Percentiles rank a stretch among this genome's conserved stretches.
These are phyloP conservation scores for Fusarium sp. DNA, from an alignment of 2,329 filamentous ascomycete genomes.

Conservation along the genomic window DNA sequence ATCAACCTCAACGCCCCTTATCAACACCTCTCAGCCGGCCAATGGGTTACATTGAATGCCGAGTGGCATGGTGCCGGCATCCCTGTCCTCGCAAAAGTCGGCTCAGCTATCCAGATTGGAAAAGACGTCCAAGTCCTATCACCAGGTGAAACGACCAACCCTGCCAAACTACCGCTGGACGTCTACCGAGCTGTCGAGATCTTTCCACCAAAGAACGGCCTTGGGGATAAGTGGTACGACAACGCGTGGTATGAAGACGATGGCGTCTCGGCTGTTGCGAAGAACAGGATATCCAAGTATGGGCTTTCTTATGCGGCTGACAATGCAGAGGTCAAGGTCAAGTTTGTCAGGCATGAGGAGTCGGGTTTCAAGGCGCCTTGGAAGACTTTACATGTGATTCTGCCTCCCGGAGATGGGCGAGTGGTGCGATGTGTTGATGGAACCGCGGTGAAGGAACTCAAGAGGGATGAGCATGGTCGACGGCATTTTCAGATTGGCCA, in stretches of 20 bases:
- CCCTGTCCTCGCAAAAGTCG: conserved; percentile 53
- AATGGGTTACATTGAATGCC: conserved; percentile 54
- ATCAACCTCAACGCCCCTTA: conserved; percentile 72
- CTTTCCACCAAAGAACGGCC: conserved; percentile 49
- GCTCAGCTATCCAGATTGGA: conserved; percentile 54
- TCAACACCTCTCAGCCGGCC: conserved; percentile 62
- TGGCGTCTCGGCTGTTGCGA: conserved; percentile 47
- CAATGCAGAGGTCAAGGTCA: conserved; percentile 38
- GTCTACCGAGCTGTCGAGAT: conserved; percentile 58
- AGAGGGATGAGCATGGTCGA: not conserved
- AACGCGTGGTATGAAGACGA: conserved; percentile 54
- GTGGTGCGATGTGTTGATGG: not conserved
- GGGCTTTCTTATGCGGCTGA: conserved; percentile 43
- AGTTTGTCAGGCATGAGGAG: conserved; percentile 46
- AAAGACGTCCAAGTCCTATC: conserved; percentile 51
- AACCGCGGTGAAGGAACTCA: not conserved
- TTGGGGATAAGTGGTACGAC: conserved; percentile 41
- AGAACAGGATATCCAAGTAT: conserved; percentile 50
- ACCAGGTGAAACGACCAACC: conserved; percentile 52
- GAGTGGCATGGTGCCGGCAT: conserved; percentile 57
- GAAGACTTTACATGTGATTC: conserved; percentile 47
- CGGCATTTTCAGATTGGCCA: not conserved
- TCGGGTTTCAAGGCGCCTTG: conserved; percentile 50
- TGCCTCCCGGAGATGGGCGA: conserved; percentile 47
- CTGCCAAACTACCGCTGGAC: conserved; percentile 53